Percentiles rank a stretch among this genome's conserved stretches.
phyloP scores from a whole-genome alignment of 2,329 filamentous ascomycete genomes.

The Mycocentrospora acerina region DNA sequence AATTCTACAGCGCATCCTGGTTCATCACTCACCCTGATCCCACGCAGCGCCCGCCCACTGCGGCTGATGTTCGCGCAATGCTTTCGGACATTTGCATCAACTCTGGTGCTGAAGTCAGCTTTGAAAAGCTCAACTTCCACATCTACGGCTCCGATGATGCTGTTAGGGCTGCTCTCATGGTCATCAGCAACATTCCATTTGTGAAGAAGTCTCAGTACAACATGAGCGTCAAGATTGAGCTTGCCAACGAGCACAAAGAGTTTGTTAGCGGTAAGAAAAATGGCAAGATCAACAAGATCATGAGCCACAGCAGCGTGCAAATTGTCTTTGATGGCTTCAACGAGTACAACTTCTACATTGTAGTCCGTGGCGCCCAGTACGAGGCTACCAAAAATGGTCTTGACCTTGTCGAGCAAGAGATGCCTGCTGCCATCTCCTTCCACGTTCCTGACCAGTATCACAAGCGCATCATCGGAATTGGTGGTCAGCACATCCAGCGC shows the following conservation, averaged over 20 bases:
- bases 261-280: conserved; percentile 99
- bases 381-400: conserved; percentile 93
- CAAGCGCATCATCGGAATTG: conserved; percentile 98
- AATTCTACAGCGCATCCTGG: conserved; percentile 98
- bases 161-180: conserved; percentile 91
- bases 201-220: conserved; percentile 85
- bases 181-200: conserved; percentile 89
- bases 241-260: conserved; percentile 98
- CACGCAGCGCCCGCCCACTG: conserved; percentile 60
- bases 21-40: conserved; percentile 81
- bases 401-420: conserved; percentile 93
- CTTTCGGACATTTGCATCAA: conserved; percentile 94
- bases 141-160: conserved; percentile 95
- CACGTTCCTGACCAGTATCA: conserved; percentile 99
- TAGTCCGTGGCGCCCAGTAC: conserved; percentile 89
- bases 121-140: conserved; percentile 90
- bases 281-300: conserved; percentile 99
- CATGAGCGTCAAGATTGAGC: conserved; percentile 96
- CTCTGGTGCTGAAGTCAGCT: conserved; percentile 90
- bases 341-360: conserved; percentile 99
- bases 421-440: conserved; percentile 98
- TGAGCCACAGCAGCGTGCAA: conserved; percentile 98
- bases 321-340: conserved; percentile 99
- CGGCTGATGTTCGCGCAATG: conserved; percentile 80
- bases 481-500: conserved; percentile 95